Evolutionary conservation across 2,329 filamentous ascomycete species (phyloP).

Genomic region (Neofusicoccum kwambonambiense): DNA sequence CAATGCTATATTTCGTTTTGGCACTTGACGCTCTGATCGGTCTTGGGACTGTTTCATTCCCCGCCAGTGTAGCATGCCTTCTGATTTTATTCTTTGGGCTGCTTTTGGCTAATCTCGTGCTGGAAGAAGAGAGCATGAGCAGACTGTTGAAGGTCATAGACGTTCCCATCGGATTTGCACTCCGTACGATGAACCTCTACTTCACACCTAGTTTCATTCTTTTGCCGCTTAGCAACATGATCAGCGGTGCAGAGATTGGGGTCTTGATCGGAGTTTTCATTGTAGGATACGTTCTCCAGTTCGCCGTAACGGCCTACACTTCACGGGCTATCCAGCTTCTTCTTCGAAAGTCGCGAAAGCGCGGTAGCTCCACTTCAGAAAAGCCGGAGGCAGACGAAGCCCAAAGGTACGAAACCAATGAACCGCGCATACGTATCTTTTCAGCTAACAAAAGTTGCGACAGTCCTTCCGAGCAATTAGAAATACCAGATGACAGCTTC

Average conservation of each 20-base stretch:
- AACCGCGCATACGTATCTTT: not conserved
- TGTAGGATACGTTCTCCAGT: constrained; percentile 51
- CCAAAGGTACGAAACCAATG: not conserved
- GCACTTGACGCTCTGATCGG: constrained; percentile 43
- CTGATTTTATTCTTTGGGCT: constrained; percentile 54
- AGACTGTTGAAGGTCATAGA: constrained; percentile 52
- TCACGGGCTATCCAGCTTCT: not conserved
- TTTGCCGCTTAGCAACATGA: constrained; percentile 56
- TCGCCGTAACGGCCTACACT: not conserved
- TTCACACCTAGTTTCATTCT: constrained; percentile 62
- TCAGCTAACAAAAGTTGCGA: not conserved
- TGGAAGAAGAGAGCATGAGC: constrained; percentile 52
- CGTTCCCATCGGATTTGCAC: constrained; percentile 57
- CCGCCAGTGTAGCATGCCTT: constrained; percentile 60
- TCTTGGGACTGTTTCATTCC: constrained; percentile 54
- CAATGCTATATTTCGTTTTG: constrained; percentile 42
- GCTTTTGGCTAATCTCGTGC: constrained; percentile 45
- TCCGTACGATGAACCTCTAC: constrained; percentile 59
- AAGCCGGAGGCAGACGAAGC: not conserved
- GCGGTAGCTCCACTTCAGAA: not conserved
- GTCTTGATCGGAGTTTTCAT: constrained; percentile 60
- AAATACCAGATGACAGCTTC: not conserved
- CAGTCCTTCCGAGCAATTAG: not conserved
- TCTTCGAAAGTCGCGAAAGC: not conserved
- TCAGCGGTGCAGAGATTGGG: constrained; percentile 55